Percentiles rank a stretch among this genome's conserved stretches.
Conservation (phyloP, 306 rosid genomes). For the Calophaca sinica region DNA sequence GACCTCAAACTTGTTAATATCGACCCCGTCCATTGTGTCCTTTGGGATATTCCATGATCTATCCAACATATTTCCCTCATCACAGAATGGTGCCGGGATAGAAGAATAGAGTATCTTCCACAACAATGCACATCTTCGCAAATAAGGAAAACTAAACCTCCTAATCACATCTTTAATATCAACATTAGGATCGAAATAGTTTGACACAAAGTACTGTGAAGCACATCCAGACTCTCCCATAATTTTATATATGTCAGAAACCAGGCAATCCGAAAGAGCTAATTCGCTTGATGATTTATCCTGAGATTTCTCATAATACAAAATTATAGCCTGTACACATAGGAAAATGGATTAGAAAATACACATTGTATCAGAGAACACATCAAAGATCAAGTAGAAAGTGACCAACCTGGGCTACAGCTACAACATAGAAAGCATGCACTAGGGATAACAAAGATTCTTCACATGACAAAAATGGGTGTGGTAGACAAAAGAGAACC, state of each 20-base stretch:
- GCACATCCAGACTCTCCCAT: constrained; percentile 59
- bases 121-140: constrained; percentile 91
- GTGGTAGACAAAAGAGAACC: constrained; percentile 91
- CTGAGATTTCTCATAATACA: constrained; percentile 61
- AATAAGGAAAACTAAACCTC: constrained; percentile 76
- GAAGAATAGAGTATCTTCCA: constrained; percentile 71
- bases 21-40: constrained; percentile 57
- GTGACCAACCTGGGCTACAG: constrained; percentile 82
- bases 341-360: constrained; percentile 44
- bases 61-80: constrained; percentile 61
- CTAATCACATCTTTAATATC: constrained; percentile 68
- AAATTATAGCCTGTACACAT: constrained; percentile 69
- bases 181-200: constrained; percentile 58
- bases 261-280: constrained; percentile 65
- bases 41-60: constrained; percentile 54
- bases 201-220: constrained; percentile 66
- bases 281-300: constrained; percentile 50
- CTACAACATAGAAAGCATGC: constrained; percentile 81
- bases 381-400: constrained; percentile 31
- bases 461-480: constrained; percentile 80
- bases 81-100: constrained; percentile 68
- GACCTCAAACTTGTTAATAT: constrained; percentile 57
- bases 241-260: constrained; percentile 70
- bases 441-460: constrained; percentile 82
- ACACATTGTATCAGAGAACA: constrained; percentile 31